Base-by-base conservation (phyloP, 371 early-diverging fungal species). In the Apophysomyces ossiformis region DNA sequence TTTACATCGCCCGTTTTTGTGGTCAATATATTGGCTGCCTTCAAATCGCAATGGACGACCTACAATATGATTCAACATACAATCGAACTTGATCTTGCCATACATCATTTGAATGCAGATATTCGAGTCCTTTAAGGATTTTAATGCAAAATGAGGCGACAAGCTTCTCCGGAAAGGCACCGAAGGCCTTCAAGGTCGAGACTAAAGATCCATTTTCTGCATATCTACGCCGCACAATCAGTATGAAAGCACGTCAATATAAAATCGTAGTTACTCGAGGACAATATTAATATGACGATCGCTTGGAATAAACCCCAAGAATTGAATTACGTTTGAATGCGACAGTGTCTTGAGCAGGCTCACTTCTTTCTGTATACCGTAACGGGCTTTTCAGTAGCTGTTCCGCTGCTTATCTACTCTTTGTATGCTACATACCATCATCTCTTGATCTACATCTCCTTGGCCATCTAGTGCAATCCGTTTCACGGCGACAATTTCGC, bases 141-240 rank as follows among this genome's bases (percentile, higher is more conserved):
- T 98, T 97, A 58, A 87, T 85, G 6, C 93, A 90, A 78, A 97
- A 99, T 0, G 94, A 87, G 4, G 92, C 84, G 11, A 96, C 94
- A 36, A 99, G 86, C 57, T 89, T 91, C 75, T 98, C 99, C 1
- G 96, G 93, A 61, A 99, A 93, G 36, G 87, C 83, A 4, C 97
- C 98, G 82, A 96, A 98, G 60, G 90, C 90, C 75, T 92, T 93
- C 38, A 91, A 84, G 41, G 93, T 91, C 36, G 86, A 90, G 66
- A 89, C 82, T 47, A 99, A 87, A 7, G 97, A 97, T 11, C 99
- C 99, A 71, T 95, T 94, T 74, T 98, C 98, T 26, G 95, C 97
- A 74, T 90, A 79, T 46, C 78, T 78, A 43, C 13, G 43, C n/a
- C 44, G 4, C 44, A 18, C 8, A 5, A 43, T 26, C 4, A 7